Evolutionary conservation across 441 rosid genomes (phyloP), one percentile per base, ranked within the genome.

Genomic region (Sinapis alba): DNA sequence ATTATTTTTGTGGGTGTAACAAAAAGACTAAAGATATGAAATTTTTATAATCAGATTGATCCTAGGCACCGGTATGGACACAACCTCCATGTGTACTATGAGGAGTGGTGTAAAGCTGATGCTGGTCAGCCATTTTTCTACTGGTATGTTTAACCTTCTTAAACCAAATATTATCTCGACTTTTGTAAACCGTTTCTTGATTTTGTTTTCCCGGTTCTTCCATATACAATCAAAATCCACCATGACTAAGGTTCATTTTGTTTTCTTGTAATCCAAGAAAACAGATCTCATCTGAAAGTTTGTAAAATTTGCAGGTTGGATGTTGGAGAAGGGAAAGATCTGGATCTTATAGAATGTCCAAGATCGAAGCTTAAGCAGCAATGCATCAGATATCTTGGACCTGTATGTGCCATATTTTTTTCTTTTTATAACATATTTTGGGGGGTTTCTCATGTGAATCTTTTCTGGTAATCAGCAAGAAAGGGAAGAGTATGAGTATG

Each of bases 1-100:
- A 13, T 13, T 32, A 10, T 36, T 4, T 6, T 24, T 4, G 7
- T 4, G 7, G 18, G 20, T 51, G 1, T 47, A n/a, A 68, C 10
- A 19, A 76, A 15, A 9, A 61, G 18, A 75, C 50, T 62, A 53
- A 70, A 5, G 7, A 9, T 32, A 69, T 58, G 23, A 60, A 23
- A 5, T 0, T 50, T 20, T 4, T 76, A 27, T 15, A 27, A 16
- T 47, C 66, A 95, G 99, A 92, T 91, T 78, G 99, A 95, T 80
- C 95, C 99, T n/a, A 88, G 96, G 72, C 99, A 95, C 69, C 89
- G 98, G 6, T 91, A 90, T 70, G 99, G 98, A 67, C 98, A 90
- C 83, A 82, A 77, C 73, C 80, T 92, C 75, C 94, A 91, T 82
- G 13, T 24, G 11, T 95, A 95, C 80, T 92, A 86, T 24, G 88